Evolutionary conservation across 176 grass and related monocot genomes (phyloP).

Genomic region (Pontederia crassipes): DNA sequence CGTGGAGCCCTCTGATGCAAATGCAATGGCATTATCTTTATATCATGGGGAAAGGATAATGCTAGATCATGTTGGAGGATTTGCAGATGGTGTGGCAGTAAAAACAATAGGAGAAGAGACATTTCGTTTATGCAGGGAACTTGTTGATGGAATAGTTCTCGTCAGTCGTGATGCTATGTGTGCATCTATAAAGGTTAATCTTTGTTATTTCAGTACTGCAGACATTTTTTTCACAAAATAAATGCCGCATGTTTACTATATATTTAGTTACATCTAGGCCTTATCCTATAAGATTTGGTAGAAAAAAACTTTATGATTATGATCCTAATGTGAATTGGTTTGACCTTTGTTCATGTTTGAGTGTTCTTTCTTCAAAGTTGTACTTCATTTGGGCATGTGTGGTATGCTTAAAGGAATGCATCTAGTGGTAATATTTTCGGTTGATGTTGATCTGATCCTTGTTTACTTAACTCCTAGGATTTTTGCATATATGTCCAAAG

Average conservation of each 20-base stretch:
- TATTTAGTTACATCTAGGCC: too few species aligned
- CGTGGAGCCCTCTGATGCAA: conserved; percentile 94
- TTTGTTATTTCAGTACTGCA: neutral
- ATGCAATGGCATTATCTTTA: conserved; percentile 97
- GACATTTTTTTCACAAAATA: too few species aligned
- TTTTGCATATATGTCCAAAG: neutral
- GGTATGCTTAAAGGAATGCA: too few species aligned
- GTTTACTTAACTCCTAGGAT: neutral
- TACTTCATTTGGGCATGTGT: too few species aligned
- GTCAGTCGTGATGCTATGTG: conserved; percentile 94
- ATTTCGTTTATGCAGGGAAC: conserved; percentile 74
- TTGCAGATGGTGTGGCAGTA: conserved; percentile 98
- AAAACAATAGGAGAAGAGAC: conserved; percentile 94
- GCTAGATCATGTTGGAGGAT: conserved; percentile 89
- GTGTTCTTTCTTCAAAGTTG: too few species aligned
- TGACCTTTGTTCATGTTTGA: too few species aligned
- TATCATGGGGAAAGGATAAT: conserved; percentile 71
- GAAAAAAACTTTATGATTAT: too few species aligned
- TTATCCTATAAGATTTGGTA: too few species aligned
- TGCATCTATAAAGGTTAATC: conserved; percentile 93
- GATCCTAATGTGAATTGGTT: too few species aligned
- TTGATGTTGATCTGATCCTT: too few species aligned
- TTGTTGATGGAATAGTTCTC: conserved; percentile 89
- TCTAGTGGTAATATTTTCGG: too few species aligned
- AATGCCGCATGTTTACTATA: too few species aligned